A percentile compares a stretch with the other conserved stretches of the same genome.
Conservation (phyloP, 768 basidiomycete genomes). For the Leccinum disarticulatum region DNA sequence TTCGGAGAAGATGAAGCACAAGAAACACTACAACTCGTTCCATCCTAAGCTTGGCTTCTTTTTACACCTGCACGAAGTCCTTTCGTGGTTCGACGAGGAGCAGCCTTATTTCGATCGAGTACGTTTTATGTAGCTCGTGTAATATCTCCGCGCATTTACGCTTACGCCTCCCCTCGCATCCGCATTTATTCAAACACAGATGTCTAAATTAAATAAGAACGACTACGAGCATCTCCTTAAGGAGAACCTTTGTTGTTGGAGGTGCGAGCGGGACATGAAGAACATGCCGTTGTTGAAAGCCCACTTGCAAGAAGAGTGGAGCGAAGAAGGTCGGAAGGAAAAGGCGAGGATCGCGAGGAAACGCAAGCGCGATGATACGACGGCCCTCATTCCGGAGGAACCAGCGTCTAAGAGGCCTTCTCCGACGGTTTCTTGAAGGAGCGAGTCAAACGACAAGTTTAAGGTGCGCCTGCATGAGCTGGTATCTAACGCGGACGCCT, state of each 20-base stretch:
- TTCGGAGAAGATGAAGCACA: slow-evolving; percentile 71
- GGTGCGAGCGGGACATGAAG: slow-evolving; percentile 58
- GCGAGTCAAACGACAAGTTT: background rate
- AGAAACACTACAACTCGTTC: slow-evolving; percentile 92
- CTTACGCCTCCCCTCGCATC: background rate
- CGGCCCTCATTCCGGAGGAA: slow-evolving; percentile 1
- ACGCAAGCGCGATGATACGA: slow-evolving; percentile 33
- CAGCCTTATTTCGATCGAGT: slow-evolving; percentile 54
- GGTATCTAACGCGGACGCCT: background rate
- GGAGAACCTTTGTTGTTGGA: slow-evolving; percentile 65
- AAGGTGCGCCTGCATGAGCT: background rate
- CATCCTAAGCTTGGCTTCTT: slow-evolving; percentile 85
- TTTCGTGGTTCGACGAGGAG: slow-evolving; percentile 75
- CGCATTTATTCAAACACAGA: slow-evolving; percentile 38
- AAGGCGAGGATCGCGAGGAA: slow-evolving; percentile 43
- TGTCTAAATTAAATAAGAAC: slow-evolving; percentile 48
- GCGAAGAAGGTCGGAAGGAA: slow-evolving; percentile 43
- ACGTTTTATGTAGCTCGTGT: slow-evolving; percentile 22
- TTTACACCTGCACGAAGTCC: slow-evolving; percentile 71
- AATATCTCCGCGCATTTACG: background rate
- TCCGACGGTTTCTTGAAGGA: slow-evolving; percentile 6
- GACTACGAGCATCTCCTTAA: slow-evolving; percentile 69
- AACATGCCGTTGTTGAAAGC: slow-evolving; percentile 74
- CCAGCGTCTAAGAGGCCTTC: slow-evolving; percentile 17
- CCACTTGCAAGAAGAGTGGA: slow-evolving; percentile 78